Base-by-base conservation (phyloP, 129 eudicot genomes). In the Deinandra increscens region DNA sequence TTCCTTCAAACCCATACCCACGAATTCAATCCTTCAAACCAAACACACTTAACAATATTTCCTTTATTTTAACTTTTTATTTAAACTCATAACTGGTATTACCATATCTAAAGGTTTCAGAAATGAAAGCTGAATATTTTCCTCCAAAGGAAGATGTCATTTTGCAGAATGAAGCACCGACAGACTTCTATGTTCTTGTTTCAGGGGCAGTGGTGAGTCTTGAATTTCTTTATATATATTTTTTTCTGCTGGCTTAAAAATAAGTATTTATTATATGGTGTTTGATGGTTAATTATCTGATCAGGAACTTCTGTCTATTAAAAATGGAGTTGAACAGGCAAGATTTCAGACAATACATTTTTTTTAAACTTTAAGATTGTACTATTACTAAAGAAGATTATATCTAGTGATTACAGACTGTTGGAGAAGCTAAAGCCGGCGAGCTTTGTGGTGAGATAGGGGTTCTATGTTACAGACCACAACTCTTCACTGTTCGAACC, bases 121-220 rank as follows among this genome's bases (percentile, higher is more conserved):
- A 93, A 82, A 93, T 89, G 98, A 93, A 93, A 85, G 95, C 96
- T 2, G 98, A 93, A 84, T 93, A 89, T 77, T 93, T 85, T 70
- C 96, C 98, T 4, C 95, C 98, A 22, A 89, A 87, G 75, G 98
- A 92, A 72, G 98, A 92, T 64, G 95, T 92, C 38, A 92, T 92
- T 66, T 81, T 92, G 89, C 98, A 93, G 77, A 93, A 93, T 73
- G 98, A 93, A 80, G 98, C 98, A 36, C 98, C 98, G 5, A 87
- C 96, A 0, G 98, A 93, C 66, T 89, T 93, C 68, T 93, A 93
- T 73, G 75, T 93, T 68, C 89, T 93, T 73, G 96, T 93, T 56
- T 81, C 85, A 15, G 97, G 97, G 67, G 87, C 97, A 64, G 93
- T 85, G 75, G 97, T 89, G 75, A 78, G 81, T 74, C 14, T 36